phyloP scores from a whole-genome alignment of 2,329 filamentous ascomycete species.

The Exophiala bonariae region DNA sequence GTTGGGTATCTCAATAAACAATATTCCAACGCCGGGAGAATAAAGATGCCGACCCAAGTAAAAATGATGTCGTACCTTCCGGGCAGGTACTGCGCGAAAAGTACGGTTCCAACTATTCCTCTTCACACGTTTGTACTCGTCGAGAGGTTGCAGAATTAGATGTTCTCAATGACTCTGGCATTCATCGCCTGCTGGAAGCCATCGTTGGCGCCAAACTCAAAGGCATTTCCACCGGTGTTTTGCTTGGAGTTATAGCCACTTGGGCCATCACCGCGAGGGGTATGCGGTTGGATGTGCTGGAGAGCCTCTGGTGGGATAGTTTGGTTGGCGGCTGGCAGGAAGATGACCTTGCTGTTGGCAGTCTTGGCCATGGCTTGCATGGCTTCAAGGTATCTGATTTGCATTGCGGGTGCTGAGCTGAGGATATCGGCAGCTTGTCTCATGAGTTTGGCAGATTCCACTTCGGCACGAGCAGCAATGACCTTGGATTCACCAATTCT shows the following conservation, averaged over 20 bases:
- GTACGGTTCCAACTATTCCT: too few species aligned
- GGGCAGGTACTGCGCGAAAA: too few species aligned
- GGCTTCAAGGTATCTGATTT: slow-evolving; percentile 95
- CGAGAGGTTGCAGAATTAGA: slow-evolving; percentile 52
- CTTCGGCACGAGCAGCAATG: slow-evolving; percentile 93
- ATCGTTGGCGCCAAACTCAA: slow-evolving; percentile 43
- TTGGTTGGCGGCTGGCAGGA: slow-evolving; percentile 68
- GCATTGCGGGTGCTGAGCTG: slow-evolving; percentile 90
- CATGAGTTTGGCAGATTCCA: slow-evolving; percentile 85
- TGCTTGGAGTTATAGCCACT: slow-evolving; percentile 41
- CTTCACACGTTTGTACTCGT: too few species aligned
- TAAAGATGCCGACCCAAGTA: too few species aligned
- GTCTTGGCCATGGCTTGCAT: slow-evolving; percentile 99
- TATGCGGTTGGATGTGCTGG: slow-evolving; percentile 40
- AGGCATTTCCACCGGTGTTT: slow-evolving; percentile 38
- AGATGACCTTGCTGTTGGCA: slow-evolving; percentile 84
- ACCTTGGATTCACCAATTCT: slow-evolving; percentile 98
- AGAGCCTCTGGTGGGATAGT: slow-evolving; percentile 52
- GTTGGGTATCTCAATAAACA: slow-evolving; percentile 3
- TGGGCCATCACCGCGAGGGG: slow-evolving; percentile 55
- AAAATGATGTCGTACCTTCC: too few species aligned
- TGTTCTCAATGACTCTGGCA: slow-evolving; percentile 79
- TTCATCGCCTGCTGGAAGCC: slow-evolving; percentile 81
- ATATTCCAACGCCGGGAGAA: not conserved
- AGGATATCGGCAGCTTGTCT: slow-evolving; percentile 87